Base-by-base conservation (phyloP, 2,329 filamentous ascomycete species). In the Trichoderma brevicompactum region DNA sequence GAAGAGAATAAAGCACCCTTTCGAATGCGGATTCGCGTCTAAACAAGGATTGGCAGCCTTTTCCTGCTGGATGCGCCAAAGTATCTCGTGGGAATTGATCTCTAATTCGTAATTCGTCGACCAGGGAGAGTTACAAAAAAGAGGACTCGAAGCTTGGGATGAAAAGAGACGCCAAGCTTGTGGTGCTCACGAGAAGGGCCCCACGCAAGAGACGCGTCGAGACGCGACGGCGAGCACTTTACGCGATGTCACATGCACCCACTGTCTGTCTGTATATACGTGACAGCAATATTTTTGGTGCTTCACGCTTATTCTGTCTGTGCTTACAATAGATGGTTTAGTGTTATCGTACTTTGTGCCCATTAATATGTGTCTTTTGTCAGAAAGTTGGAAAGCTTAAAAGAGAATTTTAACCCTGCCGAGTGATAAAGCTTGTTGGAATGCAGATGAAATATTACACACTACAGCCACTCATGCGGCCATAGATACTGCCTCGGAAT, bases 201-300 rank as follows among this genome's bases (percentile, higher is more conserved):
- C 69, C 68, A 70, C 69, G 61, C 64, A 28, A 4, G 12, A 59
- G 64, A 70, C 69, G 69, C 68, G 68, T 65, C 44, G 49, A 38
- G 64, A 68, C 69, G 69, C 69, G 69, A 67, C 60, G 10, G 40
- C 34, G 46, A 44, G 53, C 58, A 59, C 60, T 63, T 67, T 60
- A 59, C 68, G 68, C 69, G 68, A 46, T 56, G 58, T 70, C 68
- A 69, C 68, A 68, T 70, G 68, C 17, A 3, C n/a, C 43, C 46
- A 28, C 49, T 23, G 10, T 41, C 53, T n/a, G 12, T 19, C 10
- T 28, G 17, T 32, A 34, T 4, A 3, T 40, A 40, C 17, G 32
- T 54, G 6, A 9, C 13, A 50, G 10, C 12, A 50, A 5, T 32
- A 34, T 12, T 32, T n/a, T 7, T 5, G 23, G 23, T 28, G 23